Evolutionary conservation across 441 rosid genomes (phyloP).

Genomic region (Brassica balearica): DNA sequence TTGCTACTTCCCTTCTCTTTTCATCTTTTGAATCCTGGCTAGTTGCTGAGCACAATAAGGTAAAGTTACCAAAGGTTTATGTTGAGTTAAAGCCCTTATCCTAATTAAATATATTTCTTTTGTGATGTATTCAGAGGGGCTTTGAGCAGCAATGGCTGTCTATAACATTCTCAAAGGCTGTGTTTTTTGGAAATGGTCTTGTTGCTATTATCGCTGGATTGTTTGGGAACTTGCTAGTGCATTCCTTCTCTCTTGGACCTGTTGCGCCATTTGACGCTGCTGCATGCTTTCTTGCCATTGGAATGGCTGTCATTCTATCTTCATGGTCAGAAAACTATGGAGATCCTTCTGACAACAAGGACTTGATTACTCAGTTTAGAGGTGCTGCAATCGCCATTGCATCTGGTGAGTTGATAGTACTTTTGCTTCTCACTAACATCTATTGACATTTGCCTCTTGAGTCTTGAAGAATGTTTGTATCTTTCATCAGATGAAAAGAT

Average conservation of each 20-base stretch:
- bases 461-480: neutral
- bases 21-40: constrained; percentile 99
- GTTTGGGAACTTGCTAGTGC: constrained; percentile 92
- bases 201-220: constrained; percentile 93
- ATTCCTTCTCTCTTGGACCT: constrained; percentile 82
- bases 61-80: constrained; percentile 33
- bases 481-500: constrained; percentile 83
- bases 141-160: constrained; percentile 98
- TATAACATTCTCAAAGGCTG: constrained; percentile 93
- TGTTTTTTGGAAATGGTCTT: constrained; percentile 97
- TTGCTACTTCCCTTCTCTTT: constrained; percentile 94
- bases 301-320: constrained; percentile 91
- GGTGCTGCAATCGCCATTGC: constrained; percentile 97
- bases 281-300: constrained; percentile 95
- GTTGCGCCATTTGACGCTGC: constrained; percentile 99
- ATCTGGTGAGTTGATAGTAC: constrained; percentile 62
- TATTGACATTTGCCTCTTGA: neutral
- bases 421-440: neutral
- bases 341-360: constrained; percentile 91
- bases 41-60: constrained; percentile 99
- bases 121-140: constrained; percentile 70
- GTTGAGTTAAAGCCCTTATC: neutral
- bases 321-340: constrained; percentile 97
- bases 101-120: neutral
- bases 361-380: constrained; percentile 90